Percentiles rank a stretch among this genome's conserved stretches.
Evolutionary conservation across 768 basidiomycete species (phyloP).

Genomic region (Mycena metata): DNA sequence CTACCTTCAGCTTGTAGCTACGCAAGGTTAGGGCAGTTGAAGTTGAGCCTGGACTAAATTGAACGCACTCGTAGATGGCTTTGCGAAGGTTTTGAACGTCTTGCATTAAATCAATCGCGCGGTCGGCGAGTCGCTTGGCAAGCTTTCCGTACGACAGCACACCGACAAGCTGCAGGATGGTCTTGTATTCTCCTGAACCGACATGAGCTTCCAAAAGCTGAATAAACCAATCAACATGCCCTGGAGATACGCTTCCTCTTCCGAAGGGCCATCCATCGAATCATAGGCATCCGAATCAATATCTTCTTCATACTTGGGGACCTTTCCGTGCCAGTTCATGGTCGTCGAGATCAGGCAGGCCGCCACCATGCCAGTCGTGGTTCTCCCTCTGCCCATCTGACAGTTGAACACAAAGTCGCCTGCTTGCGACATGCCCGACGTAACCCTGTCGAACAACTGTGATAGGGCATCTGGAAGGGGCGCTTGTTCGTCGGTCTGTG

Average conservation of each 20-base stretch:
- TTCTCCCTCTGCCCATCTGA: constrained; percentile 93
- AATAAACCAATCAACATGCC: constrained; percentile 57
- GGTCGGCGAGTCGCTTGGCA: constrained; percentile 91
- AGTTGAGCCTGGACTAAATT: background rate
- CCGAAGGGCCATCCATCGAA: constrained; percentile 84
- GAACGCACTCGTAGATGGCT: constrained; percentile 92
- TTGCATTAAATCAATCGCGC: constrained; percentile 92
- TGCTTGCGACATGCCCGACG: constrained; percentile 65
- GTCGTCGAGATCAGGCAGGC: constrained; percentile 88
- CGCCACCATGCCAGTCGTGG: constrained; percentile 96
- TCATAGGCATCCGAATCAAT: constrained; percentile 64
- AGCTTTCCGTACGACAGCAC: constrained; percentile 93
- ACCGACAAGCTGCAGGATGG: constrained; percentile 93
- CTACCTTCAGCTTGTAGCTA: constrained; percentile 93
- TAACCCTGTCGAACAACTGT: constrained; percentile 82
- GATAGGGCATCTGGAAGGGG: constrained; percentile 90
- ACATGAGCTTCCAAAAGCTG: background rate
- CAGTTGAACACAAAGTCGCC: constrained; percentile 95
- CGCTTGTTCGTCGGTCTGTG: constrained; percentile 95
- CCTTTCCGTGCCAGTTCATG: constrained; percentile 67
- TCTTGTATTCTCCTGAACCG: constrained; percentile 93
- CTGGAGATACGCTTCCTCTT: constrained; percentile 90
- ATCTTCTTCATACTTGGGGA: constrained; percentile 54
- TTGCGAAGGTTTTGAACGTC: constrained; percentile 97
- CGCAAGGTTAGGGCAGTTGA: constrained; percentile 1